These are phyloP conservation scores for Misopates orontium DNA, from an alignment of 257 asterid genomes.

Conservation along the genomic window DNA sequence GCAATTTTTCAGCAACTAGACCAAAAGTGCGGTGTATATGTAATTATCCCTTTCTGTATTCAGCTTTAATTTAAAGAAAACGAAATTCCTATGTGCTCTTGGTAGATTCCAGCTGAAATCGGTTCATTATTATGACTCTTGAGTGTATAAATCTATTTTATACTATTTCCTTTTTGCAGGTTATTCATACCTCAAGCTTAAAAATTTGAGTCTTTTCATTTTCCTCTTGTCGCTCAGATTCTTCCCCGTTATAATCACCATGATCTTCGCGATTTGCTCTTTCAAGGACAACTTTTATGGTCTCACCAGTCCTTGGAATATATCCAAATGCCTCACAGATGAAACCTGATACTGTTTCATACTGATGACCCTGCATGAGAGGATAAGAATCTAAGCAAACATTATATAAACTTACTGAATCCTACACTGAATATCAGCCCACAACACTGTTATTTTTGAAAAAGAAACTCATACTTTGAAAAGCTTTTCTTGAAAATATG, in stretches of 20 bases:
- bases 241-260: constrained; percentile 54
- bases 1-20: no score
- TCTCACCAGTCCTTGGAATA: constrained; percentile 96
- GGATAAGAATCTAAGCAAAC: constrained; percentile 25
- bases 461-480: no score
- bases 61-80: no score
- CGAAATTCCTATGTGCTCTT: no score
- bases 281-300: constrained; percentile 79
- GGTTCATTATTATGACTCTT: constrained; percentile 7
- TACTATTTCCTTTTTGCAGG: not conserved
- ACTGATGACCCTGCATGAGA: constrained; percentile 81
- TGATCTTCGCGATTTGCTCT: constrained; percentile 67
- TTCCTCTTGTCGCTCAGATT: constrained; percentile 61
- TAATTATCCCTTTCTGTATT: no score
- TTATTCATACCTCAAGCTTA: constrained; percentile 77
- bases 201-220: constrained; percentile 65
- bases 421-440: no score
- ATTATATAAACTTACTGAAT: not conserved
- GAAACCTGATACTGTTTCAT: constrained; percentile 96
- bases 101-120: no score
- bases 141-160: not conserved
- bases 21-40: no score
- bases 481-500: no score
- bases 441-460: no score
- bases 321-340: constrained; percentile 98